Conservation (phyloP, 73 alveolate genomes). For the Tetrahymena malaccensis region DNA sequence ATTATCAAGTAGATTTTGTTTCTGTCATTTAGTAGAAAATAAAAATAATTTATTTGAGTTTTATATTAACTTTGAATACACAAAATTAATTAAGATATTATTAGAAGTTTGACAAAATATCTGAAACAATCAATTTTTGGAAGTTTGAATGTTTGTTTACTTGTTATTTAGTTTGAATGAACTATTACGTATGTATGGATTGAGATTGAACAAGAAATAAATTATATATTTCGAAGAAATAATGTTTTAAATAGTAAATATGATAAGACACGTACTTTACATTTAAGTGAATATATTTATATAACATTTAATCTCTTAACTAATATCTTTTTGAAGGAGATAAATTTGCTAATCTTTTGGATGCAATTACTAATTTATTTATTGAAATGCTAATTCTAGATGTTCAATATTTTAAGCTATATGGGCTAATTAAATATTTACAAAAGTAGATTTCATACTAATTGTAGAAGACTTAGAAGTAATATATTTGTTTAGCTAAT, state of each 20-base stretch:
- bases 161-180: background rate
- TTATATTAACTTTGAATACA: background rate
- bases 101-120: background rate
- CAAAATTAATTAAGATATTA: background rate
- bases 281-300: background rate
- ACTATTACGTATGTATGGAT: background rate
- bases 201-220: background rate
- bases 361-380: background rate
- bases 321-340: background rate
- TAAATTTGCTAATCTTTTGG: background rate
- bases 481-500: background rate
- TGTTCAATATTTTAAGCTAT: background rate
- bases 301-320: background rate
- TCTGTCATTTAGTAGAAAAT: background rate
- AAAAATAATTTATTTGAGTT: background rate
- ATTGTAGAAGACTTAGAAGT: background rate
- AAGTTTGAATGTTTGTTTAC: no score
- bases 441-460: background rate
- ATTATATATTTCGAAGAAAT: background rate
- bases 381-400: background rate
- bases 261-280: background rate
- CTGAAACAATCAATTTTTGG: no score
- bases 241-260: background rate
- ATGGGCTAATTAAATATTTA: background rate
- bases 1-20: background rate